Conservation (phyloP, 1,284 basidiomycete genomes). For the Pyrrhoderma noxium region DNA sequence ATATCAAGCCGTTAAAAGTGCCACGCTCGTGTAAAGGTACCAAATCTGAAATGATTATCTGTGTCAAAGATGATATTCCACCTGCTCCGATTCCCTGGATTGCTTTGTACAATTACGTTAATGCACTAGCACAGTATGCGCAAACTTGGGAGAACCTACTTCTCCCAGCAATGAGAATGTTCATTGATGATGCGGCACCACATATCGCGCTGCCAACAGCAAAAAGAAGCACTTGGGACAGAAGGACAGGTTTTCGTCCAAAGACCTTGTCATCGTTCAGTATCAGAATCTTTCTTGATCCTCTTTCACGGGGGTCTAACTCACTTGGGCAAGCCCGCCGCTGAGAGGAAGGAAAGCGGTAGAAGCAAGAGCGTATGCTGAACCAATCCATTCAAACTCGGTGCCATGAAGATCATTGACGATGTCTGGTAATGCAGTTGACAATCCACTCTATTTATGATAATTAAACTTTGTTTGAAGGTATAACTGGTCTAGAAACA, state of each 20-base stretch:
- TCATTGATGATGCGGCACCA: conserved; percentile 36
- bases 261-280: conserved; percentile 21
- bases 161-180: conserved; percentile 36
- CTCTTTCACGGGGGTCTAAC: not conserved
- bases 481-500: not conserved
- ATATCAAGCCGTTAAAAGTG: conserved; percentile 29
- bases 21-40: conserved; percentile 37
- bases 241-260: conserved; percentile 30
- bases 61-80: conserved; percentile 26
- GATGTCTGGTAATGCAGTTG: conserved; percentile 23
- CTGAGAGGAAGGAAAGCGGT: conserved; percentile 22
- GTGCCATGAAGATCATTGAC: conserved; percentile 21
- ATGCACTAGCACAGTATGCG: not conserved
- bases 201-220: conserved; percentile 33
- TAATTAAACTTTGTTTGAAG: not conserved
- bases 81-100: conserved; percentile 31
- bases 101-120: conserved; percentile 14
- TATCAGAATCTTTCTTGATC: not conserved
- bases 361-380: conserved; percentile 23
- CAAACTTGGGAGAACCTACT: conserved; percentile 10
- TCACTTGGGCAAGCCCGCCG: conserved; percentile 21
- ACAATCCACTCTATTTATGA: not conserved
- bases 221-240: conserved; percentile 30
- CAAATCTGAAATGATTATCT: conserved; percentile 30
- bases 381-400: conserved; percentile 25